Evolutionary conservation across 2,329 filamentous ascomycete species (phyloP).

Genomic region (Sporothrix mexicana): DNA sequence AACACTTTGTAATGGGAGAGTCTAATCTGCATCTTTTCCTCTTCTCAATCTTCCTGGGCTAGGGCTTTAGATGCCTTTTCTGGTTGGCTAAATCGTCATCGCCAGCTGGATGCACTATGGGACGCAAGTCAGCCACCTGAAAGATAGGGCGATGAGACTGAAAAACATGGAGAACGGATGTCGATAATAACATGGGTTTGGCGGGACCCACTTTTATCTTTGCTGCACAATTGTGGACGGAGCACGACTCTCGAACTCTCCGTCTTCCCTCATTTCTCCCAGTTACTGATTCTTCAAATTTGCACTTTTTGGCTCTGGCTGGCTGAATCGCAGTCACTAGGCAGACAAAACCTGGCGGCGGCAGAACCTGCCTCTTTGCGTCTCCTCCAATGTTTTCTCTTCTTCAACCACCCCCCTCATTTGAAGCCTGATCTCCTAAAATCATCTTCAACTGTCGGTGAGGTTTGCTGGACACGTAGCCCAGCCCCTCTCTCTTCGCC

Average conservation of each 20-base stretch:
- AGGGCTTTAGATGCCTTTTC: neutral
- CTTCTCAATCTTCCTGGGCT: neutral
- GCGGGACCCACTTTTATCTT: conserved; percentile 16
- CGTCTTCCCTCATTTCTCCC: neutral
- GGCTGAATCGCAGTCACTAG: too few species aligned
- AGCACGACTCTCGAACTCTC: neutral
- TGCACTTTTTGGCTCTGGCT: neutral
- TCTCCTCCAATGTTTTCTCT: neutral
- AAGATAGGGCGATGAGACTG: neutral
- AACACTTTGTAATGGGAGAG: neutral
- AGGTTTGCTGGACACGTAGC: conserved; percentile 19
- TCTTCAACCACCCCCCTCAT: conserved; percentile 1
- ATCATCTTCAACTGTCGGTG: conserved; percentile 16
- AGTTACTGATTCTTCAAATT: neutral
- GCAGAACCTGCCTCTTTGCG: neutral
- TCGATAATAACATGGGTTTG: conserved; percentile 3
- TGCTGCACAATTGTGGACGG: conserved; percentile 8
- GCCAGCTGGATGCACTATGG: neutral
- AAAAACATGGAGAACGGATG: neutral
- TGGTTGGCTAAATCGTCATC: neutral
- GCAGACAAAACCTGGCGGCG: too few species aligned
- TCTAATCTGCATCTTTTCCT: neutral
- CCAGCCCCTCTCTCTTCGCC: neutral
- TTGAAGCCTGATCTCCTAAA: neutral
- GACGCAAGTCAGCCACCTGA: neutral